These are phyloP conservation scores for Ogataea wickerhamii DNA, from an alignment of 805 yeast species.

Conservation along the genomic window DNA sequence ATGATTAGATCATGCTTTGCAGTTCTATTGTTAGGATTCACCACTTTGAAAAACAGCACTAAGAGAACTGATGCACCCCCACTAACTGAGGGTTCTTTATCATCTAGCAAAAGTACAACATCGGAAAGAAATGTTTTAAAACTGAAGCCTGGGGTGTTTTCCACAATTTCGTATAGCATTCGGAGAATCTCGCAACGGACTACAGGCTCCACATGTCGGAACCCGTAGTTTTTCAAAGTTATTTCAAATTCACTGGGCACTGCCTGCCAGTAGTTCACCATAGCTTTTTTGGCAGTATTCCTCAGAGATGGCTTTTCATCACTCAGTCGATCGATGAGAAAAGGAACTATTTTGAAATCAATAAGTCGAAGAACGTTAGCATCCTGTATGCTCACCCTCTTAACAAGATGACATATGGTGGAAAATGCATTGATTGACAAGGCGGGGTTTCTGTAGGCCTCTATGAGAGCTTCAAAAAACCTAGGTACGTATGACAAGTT, in stretches of 20 bases:
- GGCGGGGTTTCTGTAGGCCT: constrained; percentile 41
- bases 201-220: constrained; percentile 35
- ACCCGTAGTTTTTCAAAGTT: constrained; percentile 41
- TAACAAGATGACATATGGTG: constrained; percentile 52
- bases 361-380: constrained; percentile 39
- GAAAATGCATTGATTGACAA: constrained; percentile 45
- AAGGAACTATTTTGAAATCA: constrained; percentile 46
- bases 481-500: constrained; percentile 46
- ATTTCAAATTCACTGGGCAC: constrained; percentile 46
- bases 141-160: constrained; percentile 33
- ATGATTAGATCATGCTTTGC: constrained; percentile 45
- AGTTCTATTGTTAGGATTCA: constrained; percentile 29
- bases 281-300: constrained; percentile 46
- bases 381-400: constrained; percentile 58
- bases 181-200: constrained; percentile 42
- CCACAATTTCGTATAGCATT: constrained; percentile 42
- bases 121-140: constrained; percentile 30
- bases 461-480: constrained; percentile 47
- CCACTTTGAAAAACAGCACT: constrained; percentile 34
- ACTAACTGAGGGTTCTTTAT: constrained; percentile 15
- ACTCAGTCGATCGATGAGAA: constrained; percentile 44
- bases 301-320: constrained; percentile 37
- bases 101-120: constrained; percentile 23
- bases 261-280: constrained; percentile 54
- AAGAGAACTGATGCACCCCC: constrained; percentile 28